phyloP scores from a whole-genome alignment of 495 filamentous ascomycete species.

The Cladorrhinum samala region DNA sequence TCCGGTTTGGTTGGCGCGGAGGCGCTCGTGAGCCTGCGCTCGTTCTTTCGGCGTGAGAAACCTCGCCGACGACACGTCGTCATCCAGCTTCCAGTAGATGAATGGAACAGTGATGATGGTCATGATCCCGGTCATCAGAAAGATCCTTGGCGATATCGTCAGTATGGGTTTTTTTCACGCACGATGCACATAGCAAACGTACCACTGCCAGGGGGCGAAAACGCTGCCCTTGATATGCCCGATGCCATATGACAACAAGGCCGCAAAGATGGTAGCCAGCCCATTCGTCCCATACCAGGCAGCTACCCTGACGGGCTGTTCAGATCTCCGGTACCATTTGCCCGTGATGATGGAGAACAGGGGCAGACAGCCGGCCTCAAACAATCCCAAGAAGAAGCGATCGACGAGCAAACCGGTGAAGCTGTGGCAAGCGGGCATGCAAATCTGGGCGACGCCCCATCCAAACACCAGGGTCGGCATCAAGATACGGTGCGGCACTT shows the following conservation, averaged over 20 bases:
- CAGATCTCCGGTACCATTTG: conserved; percentile 58
- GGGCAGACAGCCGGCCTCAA: conserved; percentile 57
- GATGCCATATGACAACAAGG: conserved; percentile 54
- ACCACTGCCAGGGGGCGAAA: conserved; percentile 59
- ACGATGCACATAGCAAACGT: conserved; percentile 18
- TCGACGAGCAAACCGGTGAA: conserved; percentile 47
- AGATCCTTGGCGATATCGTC: conserved; percentile 48
- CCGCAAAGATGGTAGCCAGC: conserved; percentile 56
- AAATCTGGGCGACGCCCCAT: conserved; percentile 55
- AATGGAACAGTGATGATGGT: conserved; percentile 48
- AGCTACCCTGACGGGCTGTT: conserved; percentile 56
- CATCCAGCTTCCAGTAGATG: conserved; percentile 48
- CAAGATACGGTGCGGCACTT: conserved; percentile 57
- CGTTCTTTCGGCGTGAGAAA: conserved; percentile 50
- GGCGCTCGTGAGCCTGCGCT: conserved; percentile 36
- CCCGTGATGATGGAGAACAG: conserved; percentile 53
- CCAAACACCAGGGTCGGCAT: conserved; percentile 56
- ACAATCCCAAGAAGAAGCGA: conserved; percentile 56
- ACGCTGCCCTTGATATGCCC: conserved; percentile 48
- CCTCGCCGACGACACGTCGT: conserved; percentile 44
- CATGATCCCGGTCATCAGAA: conserved; percentile 52
- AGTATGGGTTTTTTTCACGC: not conserved
- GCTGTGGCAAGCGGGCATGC: conserved; percentile 47
- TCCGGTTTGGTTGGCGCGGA: conserved; percentile 52
- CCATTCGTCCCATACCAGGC: conserved; percentile 64